These are phyloP conservation scores for Vicia faba DNA, from an alignment of 306 rosid species.

Conservation along the genomic window DNA sequence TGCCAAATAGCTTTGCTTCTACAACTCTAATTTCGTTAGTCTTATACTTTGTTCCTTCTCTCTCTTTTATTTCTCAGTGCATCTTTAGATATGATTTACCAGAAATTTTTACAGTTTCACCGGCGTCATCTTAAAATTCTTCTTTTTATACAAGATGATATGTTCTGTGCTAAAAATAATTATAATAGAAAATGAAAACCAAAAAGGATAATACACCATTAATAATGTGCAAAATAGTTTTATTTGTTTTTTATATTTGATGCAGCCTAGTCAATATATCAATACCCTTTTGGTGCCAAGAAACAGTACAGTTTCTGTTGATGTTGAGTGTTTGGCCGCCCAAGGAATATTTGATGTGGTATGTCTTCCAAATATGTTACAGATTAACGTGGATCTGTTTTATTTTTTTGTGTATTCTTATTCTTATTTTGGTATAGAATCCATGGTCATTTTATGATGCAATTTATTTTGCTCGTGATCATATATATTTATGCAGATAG, in stretches of 20 bases:
- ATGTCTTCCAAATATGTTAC: slow-evolving; percentile 36
- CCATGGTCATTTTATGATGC: not conserved
- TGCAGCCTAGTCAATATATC: slow-evolving; percentile 77
- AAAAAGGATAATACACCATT: not conserved
- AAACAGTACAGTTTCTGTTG: slow-evolving; percentile 66
- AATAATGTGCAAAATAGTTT: slow-evolving; percentile 14
- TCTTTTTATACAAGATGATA: slow-evolving; percentile 8
- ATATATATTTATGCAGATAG: slow-evolving; percentile 56
- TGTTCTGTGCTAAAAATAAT: not conserved
- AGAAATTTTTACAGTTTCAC: not conserved
- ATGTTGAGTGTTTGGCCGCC: slow-evolving; percentile 60
- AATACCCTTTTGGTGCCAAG: slow-evolving; percentile 79
- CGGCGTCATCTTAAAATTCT: not conserved
- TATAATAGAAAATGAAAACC: slow-evolving; percentile 16
- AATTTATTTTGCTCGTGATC: slow-evolving; percentile 6
- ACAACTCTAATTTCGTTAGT: not conserved
- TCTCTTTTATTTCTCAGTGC: slow-evolving; percentile 26
- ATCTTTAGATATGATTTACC: slow-evolving; percentile 7
- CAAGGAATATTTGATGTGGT: slow-evolving; percentile 88
- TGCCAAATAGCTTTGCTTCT: not conserved
- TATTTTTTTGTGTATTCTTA: no score
- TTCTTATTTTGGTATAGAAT: slow-evolving; percentile 16
- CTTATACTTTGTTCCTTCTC: not conserved
- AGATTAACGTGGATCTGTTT: slow-evolving; percentile 11
- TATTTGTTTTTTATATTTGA: slow-evolving; percentile 24